Percentiles rank a stretch among this genome's conserved stretches.
phyloP scores from a whole-genome alignment of 306 rosid genomes.

The Hippophae gyantsensis region DNA sequence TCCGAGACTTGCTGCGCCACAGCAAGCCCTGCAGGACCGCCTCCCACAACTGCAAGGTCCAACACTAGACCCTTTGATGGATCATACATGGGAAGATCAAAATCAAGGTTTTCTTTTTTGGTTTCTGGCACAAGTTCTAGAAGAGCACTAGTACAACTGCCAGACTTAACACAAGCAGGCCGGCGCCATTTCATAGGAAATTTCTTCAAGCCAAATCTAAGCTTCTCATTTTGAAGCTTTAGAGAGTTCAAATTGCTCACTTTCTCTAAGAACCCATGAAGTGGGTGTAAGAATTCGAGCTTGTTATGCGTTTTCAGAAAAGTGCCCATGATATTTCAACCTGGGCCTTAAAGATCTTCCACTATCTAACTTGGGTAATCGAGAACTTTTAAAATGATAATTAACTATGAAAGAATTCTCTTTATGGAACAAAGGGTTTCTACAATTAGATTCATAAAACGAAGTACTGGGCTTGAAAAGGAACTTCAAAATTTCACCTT shows the following conservation, averaged over 20 bases:
- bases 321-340: conserved; percentile 54
- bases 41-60: conserved; percentile 93
- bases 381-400: background rate
- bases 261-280: conserved; percentile 72
- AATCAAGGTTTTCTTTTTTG: conserved; percentile 76
- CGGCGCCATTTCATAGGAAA: conserved; percentile 33
- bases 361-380: conserved; percentile 18
- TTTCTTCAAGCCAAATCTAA: conserved; percentile 53
- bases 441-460: too few relatives aligned
- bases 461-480: too few relatives aligned
- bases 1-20: conserved; percentile 97
- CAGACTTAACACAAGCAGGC: conserved; percentile 37
- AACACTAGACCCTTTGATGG: conserved; percentile 64
- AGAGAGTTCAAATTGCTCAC: conserved; percentile 25
- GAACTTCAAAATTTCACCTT: too few relatives aligned
- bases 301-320: conserved; percentile 76
- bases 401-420: too few relatives aligned
- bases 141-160: conserved; percentile 30
- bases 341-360: background rate
- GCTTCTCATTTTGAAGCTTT: conserved; percentile 51
- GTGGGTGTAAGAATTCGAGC: conserved; percentile 67
- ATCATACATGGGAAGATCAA: conserved; percentile 86
- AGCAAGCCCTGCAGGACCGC: conserved; percentile 96
- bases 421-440: too few relatives aligned
- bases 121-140: conserved; percentile 91